Evolutionary conservation across 768 basidiomycete genomes (phyloP).

Genomic region (Xerocomellus amylosporus): DNA sequence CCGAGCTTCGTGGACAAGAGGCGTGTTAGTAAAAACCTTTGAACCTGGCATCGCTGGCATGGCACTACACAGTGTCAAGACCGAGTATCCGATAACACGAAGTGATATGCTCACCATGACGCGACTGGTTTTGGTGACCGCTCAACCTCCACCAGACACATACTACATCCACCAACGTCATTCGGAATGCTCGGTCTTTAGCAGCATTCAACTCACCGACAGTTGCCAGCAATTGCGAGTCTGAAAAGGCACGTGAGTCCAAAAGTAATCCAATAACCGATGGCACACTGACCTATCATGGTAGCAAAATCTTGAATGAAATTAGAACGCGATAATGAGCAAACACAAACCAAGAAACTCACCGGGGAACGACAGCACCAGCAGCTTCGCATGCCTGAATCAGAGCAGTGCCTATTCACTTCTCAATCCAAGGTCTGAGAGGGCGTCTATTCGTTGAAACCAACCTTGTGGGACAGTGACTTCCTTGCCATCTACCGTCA

Average conservation of each 20-base stretch:
- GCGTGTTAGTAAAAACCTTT: slow-evolving; percentile 92
- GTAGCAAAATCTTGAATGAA: slow-evolving; percentile 64
- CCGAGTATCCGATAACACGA: background rate
- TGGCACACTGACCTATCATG: slow-evolving; percentile 64
- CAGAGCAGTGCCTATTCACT: slow-evolving; percentile 75
- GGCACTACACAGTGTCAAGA: slow-evolving; percentile 49
- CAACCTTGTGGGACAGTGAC: slow-evolving; percentile 94
- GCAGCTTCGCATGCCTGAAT: slow-evolving; percentile 96
- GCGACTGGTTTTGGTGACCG: slow-evolving; percentile 93
- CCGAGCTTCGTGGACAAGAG: slow-evolving; percentile 86
- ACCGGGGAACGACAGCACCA: slow-evolving; percentile 80
- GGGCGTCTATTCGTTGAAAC: slow-evolving; percentile 27
- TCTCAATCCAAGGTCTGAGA: slow-evolving; percentile 6
- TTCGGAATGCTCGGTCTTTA: background rate
- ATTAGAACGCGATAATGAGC: slow-evolving; percentile 11
- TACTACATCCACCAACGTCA: slow-evolving; percentile 45
- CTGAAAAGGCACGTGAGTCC: slow-evolving; percentile 37
- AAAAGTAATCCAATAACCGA: background rate
- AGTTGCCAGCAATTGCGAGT: slow-evolving; percentile 96
- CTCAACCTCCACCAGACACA: slow-evolving; percentile 99
- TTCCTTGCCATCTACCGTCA: slow-evolving; percentile 96
- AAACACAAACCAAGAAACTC: slow-evolving; percentile 16
- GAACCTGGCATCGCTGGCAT: slow-evolving; percentile 97
- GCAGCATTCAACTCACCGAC: slow-evolving; percentile 58
- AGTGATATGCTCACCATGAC: slow-evolving; percentile 63